Evolutionary conservation across 257 asterid species (phyloP), one percentile per base, ranked within the genome.

Genomic region (Parsonsia alboflavescens): DNA sequence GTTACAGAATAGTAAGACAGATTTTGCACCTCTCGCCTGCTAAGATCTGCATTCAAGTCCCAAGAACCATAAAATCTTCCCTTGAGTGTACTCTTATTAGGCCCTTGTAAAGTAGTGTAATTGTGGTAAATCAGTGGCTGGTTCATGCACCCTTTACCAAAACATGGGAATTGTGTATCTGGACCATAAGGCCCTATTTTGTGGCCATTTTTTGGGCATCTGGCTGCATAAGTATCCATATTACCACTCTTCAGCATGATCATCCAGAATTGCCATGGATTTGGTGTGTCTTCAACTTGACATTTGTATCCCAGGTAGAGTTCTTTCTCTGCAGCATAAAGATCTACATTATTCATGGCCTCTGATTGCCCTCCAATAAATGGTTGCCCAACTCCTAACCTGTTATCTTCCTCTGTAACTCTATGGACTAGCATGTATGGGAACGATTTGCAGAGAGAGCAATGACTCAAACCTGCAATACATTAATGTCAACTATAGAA

Each of bases 191-290:
- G 92, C 41, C 83, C 84, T 12, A 77, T 44, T 77, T 82, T 88
- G 2, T 75, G 73, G 24, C 97, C 96, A 9, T 92, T 86, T 75
- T 84, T 80, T 0, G 98, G 98, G 75, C 97, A 92, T 79, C 15
- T 84, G 48, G 83, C 92, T 0, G 98, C 98, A 24, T 58, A 85
- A 4, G 96, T 92, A 61, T 92, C 98, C 96, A 89, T 93, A 73
- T 90, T 93, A 8, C 98, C 96, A 77, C 82, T 93, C 77, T 93
- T 90, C 1, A 90, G 88, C 97, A 89, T 92, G 80, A 90, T 84
- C 98, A 89, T 90, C 98, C 98, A 92, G 71, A 90, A 90, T 33
- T 90, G 94, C 98, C 98, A 92, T 75, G 97, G 96, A 21, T 82
- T 80, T 41, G 93, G 87, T 33, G 70, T 72, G 83, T 86, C 97